A percentile compares a stretch with the other conserved stretches of the same genome.
Evolutionary conservation across 352 stramenopile species (phyloP).

Genomic region (Thraustochytrium striatum): DNA sequence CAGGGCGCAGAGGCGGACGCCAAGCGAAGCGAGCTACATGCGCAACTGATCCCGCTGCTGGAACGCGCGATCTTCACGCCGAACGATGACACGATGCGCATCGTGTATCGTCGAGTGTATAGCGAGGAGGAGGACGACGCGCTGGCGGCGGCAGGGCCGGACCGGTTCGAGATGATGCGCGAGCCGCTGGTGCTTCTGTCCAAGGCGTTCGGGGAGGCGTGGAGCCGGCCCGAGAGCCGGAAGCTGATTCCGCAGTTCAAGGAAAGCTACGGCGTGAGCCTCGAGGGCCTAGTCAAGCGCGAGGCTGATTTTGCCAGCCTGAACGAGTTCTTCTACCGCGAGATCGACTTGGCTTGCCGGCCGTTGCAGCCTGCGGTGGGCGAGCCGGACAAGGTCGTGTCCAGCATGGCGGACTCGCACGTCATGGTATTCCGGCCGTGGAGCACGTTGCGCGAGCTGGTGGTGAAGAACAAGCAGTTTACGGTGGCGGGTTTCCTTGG

Average conservation of each 20-base stretch:
- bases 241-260: conserved; percentile 32
- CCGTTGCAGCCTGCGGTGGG: background rate
- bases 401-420: conserved; percentile 24
- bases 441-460: conserved; percentile 14
- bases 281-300: background rate
- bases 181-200: conserved; percentile 7
- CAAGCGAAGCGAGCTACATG: too few species aligned
- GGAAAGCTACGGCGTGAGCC: conserved; percentile 23
- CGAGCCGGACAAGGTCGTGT: background rate
- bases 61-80: conserved; percentile 25
- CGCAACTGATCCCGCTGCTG: conserved; percentile 11
- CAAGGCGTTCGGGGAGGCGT: conserved; percentile 9
- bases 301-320: conserved; percentile 16
- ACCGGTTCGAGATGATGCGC: conserved; percentile 43
- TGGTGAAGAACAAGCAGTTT: conserved; percentile 39
- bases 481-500: conserved; percentile 24
- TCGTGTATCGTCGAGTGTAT: conserved; percentile 29
- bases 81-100: conserved; percentile 43
- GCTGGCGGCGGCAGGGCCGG: background rate
- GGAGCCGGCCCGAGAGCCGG: conserved; percentile 21
- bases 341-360: conserved; percentile 20
- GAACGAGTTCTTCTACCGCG: conserved; percentile 47
- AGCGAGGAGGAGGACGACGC: background rate
- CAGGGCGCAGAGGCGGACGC: too few species aligned
- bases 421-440: conserved; percentile 31